phyloP scores from a whole-genome alignment of 345 rosid genomes.

The Euphorbia peplus region DNA sequence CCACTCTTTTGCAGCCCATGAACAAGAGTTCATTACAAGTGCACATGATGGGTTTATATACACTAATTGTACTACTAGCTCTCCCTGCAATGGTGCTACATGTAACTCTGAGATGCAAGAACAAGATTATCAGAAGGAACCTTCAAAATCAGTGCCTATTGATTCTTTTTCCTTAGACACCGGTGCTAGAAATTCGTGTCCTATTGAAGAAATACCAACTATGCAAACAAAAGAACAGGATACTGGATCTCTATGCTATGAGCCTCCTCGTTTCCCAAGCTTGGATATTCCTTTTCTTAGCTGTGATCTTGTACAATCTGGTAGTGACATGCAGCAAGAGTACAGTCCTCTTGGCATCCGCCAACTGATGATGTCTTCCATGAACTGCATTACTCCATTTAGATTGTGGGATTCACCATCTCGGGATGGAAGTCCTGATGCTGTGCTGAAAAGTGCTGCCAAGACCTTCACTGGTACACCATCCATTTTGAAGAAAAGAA shows the following conservation, averaged over 20 bases:
- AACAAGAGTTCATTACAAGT: constrained; percentile 36
- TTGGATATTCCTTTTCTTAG: constrained; percentile 91
- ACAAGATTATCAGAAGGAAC: constrained; percentile 48
- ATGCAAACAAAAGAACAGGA: constrained; percentile 40
- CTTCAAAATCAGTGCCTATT: constrained; percentile 59
- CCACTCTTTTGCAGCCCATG: constrained; percentile 45
- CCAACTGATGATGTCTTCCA: constrained; percentile 85
- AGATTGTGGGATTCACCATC: constrained; percentile 91
- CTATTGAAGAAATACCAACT: constrained; percentile 36
- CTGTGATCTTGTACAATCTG: constrained; percentile 87
- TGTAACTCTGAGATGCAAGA: constrained; percentile 40
- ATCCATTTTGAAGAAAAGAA: constrained; percentile 84
- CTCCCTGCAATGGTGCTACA: constrained; percentile 41
- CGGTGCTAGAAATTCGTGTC: constrained; percentile 35
- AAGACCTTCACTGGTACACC: constrained; percentile 74
- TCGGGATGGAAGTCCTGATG: constrained; percentile 66
- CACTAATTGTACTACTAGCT: constrained; percentile 39
- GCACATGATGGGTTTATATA: constrained; percentile 44
- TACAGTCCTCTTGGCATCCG: constrained; percentile 98
- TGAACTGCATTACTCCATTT: constrained; percentile 78
- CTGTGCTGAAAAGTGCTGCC: constrained; percentile 66
- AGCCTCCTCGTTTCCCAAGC: constrained; percentile 97
- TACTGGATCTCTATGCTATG: constrained; percentile 78
- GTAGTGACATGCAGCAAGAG: constrained; percentile 78
- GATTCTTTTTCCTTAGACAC: constrained; percentile 50